Percentiles rank a stretch among this genome's conserved stretches.
Evolutionary conservation across 2,329 filamentous ascomycete genomes (phyloP).

Genomic region (Helotiales sp.): DNA sequence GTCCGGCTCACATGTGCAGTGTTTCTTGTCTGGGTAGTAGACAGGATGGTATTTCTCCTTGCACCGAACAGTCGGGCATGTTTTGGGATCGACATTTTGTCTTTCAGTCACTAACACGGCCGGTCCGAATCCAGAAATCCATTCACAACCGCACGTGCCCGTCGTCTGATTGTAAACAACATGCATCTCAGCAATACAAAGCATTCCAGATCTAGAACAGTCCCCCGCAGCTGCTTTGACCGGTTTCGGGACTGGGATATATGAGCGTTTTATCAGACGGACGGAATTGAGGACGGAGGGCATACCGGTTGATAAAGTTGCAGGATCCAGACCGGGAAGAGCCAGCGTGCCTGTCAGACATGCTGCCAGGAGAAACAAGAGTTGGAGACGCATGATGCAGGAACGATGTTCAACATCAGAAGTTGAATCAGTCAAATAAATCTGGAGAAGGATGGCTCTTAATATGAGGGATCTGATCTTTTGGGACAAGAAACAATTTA

Average conservation of each 20-base stretch:
- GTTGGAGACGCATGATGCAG: conserved; percentile 11
- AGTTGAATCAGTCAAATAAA: background rate
- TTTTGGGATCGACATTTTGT: conserved; percentile 20
- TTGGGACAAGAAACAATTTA: background rate
- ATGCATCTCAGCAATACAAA: conserved; percentile 10
- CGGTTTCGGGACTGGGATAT: background rate
- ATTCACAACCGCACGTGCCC: conserved; percentile 3
- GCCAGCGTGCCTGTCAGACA: conserved; percentile 13
- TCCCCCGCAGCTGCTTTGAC: background rate
- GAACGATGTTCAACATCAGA: background rate
- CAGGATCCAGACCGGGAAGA: conserved; percentile 3
- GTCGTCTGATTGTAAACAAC: conserved; percentile 12
- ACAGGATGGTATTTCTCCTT: conserved; percentile 20
- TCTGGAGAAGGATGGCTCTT: background rate
- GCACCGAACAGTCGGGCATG: conserved; percentile 23
- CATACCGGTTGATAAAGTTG: conserved; percentile 1
- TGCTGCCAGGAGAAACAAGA: conserved; percentile 3
- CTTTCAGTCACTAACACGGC: background rate
- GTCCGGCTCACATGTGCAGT: conserved; percentile 21
- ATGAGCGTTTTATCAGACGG: background rate
- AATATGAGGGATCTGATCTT: background rate
- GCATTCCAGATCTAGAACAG: background rate
- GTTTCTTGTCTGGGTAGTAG: conserved; percentile 15
- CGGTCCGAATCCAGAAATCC: background rate
- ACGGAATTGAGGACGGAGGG: background rate